Percentiles rank a stretch among this genome's conserved stretches.
These are phyloP conservation scores for Guadua angustifolia DNA, from an alignment of 176 grass and related monocot genomes.

Conservation along the genomic window DNA sequence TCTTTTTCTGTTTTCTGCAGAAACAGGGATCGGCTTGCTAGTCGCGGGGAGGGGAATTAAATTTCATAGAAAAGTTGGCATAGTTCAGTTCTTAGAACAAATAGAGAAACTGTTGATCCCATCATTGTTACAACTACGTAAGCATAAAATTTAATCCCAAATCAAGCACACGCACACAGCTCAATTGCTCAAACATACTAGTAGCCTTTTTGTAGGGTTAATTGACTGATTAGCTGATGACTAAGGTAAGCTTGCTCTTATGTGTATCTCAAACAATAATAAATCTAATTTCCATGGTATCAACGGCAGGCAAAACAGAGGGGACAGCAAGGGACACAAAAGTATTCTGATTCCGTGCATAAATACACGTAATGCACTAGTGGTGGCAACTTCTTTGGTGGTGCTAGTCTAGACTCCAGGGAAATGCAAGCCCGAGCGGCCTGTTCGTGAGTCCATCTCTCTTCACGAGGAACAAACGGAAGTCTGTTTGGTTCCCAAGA, in stretches of 20 bases:
- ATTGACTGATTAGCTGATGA: neutral
- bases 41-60: no score
- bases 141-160: neutral
- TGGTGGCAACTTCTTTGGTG: neutral
- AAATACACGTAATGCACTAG: neutral
- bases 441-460: neutral
- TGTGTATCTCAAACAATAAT: neutral
- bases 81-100: neutral
- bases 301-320: neutral
- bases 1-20: no score
- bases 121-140: neutral
- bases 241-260: slow-evolving; percentile 1
- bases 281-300: neutral
- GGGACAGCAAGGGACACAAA: neutral
- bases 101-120: neutral
- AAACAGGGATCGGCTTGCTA: no score
- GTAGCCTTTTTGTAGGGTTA: neutral
- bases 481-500: no score
- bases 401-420: neutral
- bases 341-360: slow-evolving; percentile 2
- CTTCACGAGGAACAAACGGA: no score
- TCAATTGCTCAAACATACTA: neutral
- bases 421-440: neutral
- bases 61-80: neutral
- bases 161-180: neutral